These are phyloP conservation scores for Sporothrix globosa DNA, from an alignment of 2,329 filamentous ascomycete genomes.

Conservation along the genomic window DNA sequence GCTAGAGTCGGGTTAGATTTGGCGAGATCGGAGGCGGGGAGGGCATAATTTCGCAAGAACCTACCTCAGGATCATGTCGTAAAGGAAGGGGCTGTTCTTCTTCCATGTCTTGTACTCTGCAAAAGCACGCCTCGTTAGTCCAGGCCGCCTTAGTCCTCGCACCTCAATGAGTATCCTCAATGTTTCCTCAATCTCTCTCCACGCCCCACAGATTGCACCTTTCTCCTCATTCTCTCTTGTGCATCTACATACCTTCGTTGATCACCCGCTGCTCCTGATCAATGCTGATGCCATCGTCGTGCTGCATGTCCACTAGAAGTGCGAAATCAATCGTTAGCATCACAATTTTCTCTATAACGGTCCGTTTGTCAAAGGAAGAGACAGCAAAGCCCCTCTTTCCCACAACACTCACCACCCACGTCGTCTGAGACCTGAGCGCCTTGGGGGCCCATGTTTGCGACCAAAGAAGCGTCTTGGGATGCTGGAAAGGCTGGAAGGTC, in stretches of 20 bases:
- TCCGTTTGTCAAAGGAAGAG: neutral
- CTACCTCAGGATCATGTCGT: constrained; percentile 90
- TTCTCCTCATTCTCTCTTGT: neutral
- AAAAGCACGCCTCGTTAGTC: neutral
- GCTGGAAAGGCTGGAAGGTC: neutral
- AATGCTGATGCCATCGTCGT: constrained; percentile 65
- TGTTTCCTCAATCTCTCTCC: neutral
- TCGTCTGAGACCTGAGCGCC: constrained; percentile 52
- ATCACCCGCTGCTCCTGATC: constrained; percentile 82
- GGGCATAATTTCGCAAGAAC: neutral
- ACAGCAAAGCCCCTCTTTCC: neutral
- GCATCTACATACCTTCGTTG: constrained; percentile 71
- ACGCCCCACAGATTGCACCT: neutral
- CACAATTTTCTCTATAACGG: neutral
- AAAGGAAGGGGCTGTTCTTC: constrained; percentile 98
- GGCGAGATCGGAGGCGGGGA: neutral
- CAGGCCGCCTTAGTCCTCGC: neutral
- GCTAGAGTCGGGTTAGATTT: constrained; percentile 47
- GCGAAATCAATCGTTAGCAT: constrained; percentile 34
- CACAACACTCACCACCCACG: constrained; percentile 49
- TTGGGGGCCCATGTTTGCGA: constrained; percentile 49
- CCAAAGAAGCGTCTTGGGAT: neutral
- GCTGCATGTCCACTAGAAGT: constrained; percentile 51
- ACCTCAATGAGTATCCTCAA: neutral
- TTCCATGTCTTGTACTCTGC: constrained; percentile 99